Evolutionary conservation across 2,329 filamentous ascomycete species (phyloP).

Genomic region (Scolecobasidium constrictum): DNA sequence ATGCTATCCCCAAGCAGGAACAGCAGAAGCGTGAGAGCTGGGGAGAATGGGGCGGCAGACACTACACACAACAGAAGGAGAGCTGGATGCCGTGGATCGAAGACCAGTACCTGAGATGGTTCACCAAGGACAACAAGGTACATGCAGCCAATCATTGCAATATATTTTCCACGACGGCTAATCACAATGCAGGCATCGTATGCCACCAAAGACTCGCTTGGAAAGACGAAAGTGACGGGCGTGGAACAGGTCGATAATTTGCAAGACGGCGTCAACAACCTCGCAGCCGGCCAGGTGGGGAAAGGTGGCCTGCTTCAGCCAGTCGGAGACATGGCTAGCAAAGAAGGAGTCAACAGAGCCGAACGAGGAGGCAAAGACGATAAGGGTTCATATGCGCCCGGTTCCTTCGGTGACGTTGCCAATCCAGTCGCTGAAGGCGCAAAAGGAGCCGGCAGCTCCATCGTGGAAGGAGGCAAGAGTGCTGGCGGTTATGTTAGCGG

Average conservation of each 20-base stretch:
- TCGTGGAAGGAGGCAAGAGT: conserved; percentile 15
- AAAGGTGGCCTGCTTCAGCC: conserved; percentile 57
- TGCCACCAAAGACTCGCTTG: conserved; percentile 56
- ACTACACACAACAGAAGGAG: conserved; percentile 64
- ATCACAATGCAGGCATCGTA: no score
- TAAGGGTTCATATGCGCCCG: conserved; percentile 36
- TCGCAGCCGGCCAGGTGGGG: conserved; percentile 53
- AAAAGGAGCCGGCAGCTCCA: conserved; percentile 17
- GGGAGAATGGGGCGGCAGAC: conserved; percentile 44
- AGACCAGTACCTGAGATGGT: conserved; percentile 60
- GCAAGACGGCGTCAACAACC: conserved; percentile 55
- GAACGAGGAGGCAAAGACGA: conserved; percentile 57
- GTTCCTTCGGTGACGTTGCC: conserved; percentile 24
- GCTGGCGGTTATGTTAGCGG: conserved; percentile 16
- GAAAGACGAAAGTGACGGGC: conserved; percentile 60
- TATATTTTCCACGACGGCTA: no score
- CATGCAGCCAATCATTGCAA: no score
- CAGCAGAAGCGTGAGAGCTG: conserved; percentile 6
- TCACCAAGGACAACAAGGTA: conserved; percentile 68
- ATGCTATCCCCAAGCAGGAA: conserved; percentile 3
- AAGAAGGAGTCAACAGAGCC: conserved; percentile 54
- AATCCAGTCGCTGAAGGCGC: conserved; percentile 19
- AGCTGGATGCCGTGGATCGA: conserved; percentile 69
- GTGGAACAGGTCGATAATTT: conserved; percentile 55
- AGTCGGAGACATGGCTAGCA: conserved; percentile 49